These are phyloP conservation scores for Penicillium thymicola DNA, from an alignment of 2,329 filamentous ascomycete genomes.

Conservation along the genomic window DNA sequence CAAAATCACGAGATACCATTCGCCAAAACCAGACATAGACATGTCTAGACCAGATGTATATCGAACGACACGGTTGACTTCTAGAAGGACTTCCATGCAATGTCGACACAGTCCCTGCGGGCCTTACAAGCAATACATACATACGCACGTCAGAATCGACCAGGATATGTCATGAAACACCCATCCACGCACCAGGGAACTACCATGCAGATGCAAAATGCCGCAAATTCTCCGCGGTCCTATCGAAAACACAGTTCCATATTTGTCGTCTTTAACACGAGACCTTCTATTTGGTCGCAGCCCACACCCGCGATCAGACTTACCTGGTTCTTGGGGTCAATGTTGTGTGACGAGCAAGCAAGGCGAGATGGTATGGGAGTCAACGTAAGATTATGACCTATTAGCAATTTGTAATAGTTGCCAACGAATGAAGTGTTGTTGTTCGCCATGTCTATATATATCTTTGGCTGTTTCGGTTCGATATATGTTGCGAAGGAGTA, in stretches of 20 bases:
- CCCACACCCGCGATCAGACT: neutral
- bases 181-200: neutral
- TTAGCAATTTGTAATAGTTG: neutral
- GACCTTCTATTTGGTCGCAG: conserved; percentile 1
- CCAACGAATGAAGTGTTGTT: neutral
- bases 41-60: neutral
- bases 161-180: conserved; percentile 6
- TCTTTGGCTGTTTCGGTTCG: neutral
- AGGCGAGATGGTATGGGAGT: neutral
- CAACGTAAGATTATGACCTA: neutral
- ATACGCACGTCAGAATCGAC: neutral
- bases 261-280: neutral
- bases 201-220: neutral
- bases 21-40: too few species aligned
- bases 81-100: neutral
- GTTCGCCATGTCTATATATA: neutral
- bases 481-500: neutral
- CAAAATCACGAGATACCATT: neutral
- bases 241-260: neutral
- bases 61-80: neutral
- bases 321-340: neutral
- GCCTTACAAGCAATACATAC: neutral
- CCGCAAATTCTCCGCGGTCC: neutral
- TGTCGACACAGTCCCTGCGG: neutral
- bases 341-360: neutral